These are phyloP conservation scores for Canna indica DNA, from an alignment of 176 grass and related monocot species.

Conservation along the genomic window DNA sequence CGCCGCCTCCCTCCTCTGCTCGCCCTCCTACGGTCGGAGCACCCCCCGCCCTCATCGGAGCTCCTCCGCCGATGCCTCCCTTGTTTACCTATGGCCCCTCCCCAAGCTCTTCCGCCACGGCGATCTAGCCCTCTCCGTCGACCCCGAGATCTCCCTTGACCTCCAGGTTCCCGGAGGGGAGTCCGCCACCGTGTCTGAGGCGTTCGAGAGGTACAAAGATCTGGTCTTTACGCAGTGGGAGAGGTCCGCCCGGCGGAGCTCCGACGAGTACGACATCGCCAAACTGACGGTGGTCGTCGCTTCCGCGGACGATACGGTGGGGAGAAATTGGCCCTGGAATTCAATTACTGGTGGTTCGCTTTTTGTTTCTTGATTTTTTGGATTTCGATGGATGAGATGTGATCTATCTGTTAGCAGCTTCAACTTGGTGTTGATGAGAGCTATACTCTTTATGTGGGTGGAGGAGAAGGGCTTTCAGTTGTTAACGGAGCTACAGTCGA, in stretches of 20 bases:
- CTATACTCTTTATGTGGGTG: slow-evolving; percentile 49
- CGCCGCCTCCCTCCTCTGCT: slow-evolving; percentile 16
- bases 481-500: slow-evolving; percentile 71
- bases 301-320: slow-evolving; percentile 68
- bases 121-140: slow-evolving; percentile 37
- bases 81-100: slow-evolving; percentile 76
- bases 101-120: slow-evolving; percentile 47
- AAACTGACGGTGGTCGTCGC: slow-evolving; percentile 60
- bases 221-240: slow-evolving; percentile 66
- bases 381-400: slow-evolving; percentile 1
- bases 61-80: slow-evolving; percentile 1
- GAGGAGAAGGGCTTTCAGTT: slow-evolving; percentile 37
- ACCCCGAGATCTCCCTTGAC: slow-evolving; percentile 55
- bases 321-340: not conserved
- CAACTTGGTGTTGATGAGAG: slow-evolving; percentile 84
- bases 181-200: slow-evolving; percentile 38
- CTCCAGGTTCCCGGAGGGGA: slow-evolving; percentile 26
- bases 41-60: slow-evolving; percentile 17
- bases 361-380: not conserved
- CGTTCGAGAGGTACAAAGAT: slow-evolving; percentile 53
- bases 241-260: slow-evolving; percentile 5
- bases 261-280: slow-evolving; percentile 32
- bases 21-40: slow-evolving; percentile 16
- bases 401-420: slow-evolving; percentile 28
- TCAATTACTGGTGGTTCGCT: slow-evolving; percentile 8